These are phyloP conservation scores for Chrysophaeum taylorii DNA, from an alignment of 352 stramenopile genomes.

Conservation along the genomic window DNA sequence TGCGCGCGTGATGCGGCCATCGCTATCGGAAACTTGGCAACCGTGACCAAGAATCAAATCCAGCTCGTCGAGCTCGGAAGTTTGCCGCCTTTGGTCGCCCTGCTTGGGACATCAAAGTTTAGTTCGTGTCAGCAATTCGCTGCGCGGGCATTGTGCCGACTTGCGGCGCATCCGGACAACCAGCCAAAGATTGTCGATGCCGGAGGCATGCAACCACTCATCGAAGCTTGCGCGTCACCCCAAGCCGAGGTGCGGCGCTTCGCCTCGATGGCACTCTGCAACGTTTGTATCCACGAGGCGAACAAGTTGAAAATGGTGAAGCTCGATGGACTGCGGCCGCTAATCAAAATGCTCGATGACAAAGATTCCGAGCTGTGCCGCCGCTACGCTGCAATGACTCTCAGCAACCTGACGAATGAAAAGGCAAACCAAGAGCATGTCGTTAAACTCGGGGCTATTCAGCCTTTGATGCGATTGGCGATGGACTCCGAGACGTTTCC, in stretches of 20 bases:
- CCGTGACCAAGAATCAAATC: slow-evolving; percentile 71
- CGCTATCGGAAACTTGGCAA: slow-evolving; percentile 80
- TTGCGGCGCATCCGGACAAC: slow-evolving; percentile 69
- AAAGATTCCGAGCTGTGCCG: slow-evolving; percentile 23
- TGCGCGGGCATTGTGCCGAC: slow-evolving; percentile 69
- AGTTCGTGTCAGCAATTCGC: slow-evolving; percentile 61
- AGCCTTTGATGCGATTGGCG: slow-evolving; percentile 64
- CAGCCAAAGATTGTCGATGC: slow-evolving; percentile 68
- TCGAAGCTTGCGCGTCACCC: slow-evolving; percentile 61
- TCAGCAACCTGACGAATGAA: slow-evolving; percentile 25
- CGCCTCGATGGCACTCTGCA: slow-evolving; percentile 83
- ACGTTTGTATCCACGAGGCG: slow-evolving; percentile 72
- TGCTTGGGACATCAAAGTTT: slow-evolving; percentile 60
- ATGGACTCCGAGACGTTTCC: slow-evolving; percentile 36
- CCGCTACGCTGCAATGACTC: slow-evolving; percentile 34
- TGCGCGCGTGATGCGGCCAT: slow-evolving; percentile 78
- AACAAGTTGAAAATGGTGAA: slow-evolving; percentile 78
- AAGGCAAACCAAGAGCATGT: slow-evolving; percentile 40
- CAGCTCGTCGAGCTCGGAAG: slow-evolving; percentile 71
- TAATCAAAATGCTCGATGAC: slow-evolving; percentile 31
- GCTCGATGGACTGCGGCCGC: slow-evolving; percentile 40
- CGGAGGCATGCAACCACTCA: slow-evolving; percentile 57
- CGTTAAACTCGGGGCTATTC: slow-evolving; percentile 49
- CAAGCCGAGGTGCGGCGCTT: slow-evolving; percentile 61
- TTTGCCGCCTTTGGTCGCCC: slow-evolving; percentile 58